These are phyloP conservation scores for Venturia oleaginea DNA, from an alignment of 2,329 filamentous ascomycete genomes.

Conservation along the genomic window DNA sequence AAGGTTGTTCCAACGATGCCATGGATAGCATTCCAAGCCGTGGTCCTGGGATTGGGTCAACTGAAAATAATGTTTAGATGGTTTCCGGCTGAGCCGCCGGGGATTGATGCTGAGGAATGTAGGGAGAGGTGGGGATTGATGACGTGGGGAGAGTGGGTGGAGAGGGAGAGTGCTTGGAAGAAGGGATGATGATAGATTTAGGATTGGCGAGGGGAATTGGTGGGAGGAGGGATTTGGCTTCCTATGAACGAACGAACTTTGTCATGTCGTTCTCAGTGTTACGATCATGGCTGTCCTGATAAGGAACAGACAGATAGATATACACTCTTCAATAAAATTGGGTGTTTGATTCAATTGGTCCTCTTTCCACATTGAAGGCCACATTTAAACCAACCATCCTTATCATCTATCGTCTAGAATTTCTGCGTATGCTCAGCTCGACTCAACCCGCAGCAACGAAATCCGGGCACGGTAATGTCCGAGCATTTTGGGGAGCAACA, in stretches of 20 bases:
- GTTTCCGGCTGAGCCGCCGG: not conserved
- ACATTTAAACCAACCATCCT: too few relatives aligned
- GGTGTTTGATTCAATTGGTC: too few relatives aligned
- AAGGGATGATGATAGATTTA: not conserved
- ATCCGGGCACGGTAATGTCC: not conserved
- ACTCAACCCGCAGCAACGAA: not conserved
- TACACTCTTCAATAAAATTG: too few relatives aligned
- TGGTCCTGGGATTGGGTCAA: not conserved
- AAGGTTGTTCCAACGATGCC: not conserved
- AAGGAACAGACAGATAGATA: too few relatives aligned
- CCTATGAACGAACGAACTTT: too few relatives aligned
- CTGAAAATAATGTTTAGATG: not conserved
- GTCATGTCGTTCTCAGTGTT: too few relatives aligned
- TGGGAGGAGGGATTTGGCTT: too few relatives aligned
- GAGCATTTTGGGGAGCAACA: not conserved
- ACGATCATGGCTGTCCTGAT: too few relatives aligned
- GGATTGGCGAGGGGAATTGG: too few relatives aligned
- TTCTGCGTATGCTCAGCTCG: not conserved
- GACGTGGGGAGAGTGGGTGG: constrained; percentile 1
- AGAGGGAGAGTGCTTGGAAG: not conserved
- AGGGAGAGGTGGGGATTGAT: not conserved
- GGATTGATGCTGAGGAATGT: not conserved
- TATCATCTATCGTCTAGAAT: not conserved
- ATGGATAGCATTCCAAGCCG: not conserved
- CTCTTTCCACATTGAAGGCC: not conserved